These are phyloP conservation scores for Rhodomyrtus psidioides DNA, from an alignment of 441 rosid species.

Conservation along the genomic window DNA sequence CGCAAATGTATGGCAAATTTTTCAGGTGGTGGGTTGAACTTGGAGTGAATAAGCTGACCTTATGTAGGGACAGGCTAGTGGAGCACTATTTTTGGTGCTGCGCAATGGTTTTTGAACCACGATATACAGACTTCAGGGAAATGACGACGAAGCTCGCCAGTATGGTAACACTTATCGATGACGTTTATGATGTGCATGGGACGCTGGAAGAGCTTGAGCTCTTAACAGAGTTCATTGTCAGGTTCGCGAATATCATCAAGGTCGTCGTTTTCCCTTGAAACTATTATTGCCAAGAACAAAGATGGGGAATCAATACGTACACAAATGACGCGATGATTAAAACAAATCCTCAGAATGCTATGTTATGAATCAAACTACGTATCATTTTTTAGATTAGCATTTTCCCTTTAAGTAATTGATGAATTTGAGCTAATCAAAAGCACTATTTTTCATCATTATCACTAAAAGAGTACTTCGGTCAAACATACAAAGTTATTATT, in stretches of 20 bases:
- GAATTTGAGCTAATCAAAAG: background rate
- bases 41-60: background rate
- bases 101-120: background rate
- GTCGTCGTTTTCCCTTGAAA: background rate
- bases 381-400: background rate
- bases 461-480: background rate
- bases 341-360: background rate
- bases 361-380: background rate
- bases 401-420: background rate
- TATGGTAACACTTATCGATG: background rate
- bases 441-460: background rate
- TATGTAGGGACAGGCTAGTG: background rate
- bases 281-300: background rate
- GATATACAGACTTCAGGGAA: background rate
- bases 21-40: background rate
- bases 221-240: background rate
- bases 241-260: background rate
- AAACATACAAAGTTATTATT: background rate
- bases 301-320: background rate
- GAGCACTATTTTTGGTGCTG: background rate
- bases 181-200: background rate
- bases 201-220: background rate
- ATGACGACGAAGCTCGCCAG: background rate
- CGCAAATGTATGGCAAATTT: background rate
- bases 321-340: background rate